Evolutionary conservation across 371 early-diverging fungal species (phyloP), one percentile per base, ranked within the genome.

Genomic region (Coemansia sp.): DNA sequence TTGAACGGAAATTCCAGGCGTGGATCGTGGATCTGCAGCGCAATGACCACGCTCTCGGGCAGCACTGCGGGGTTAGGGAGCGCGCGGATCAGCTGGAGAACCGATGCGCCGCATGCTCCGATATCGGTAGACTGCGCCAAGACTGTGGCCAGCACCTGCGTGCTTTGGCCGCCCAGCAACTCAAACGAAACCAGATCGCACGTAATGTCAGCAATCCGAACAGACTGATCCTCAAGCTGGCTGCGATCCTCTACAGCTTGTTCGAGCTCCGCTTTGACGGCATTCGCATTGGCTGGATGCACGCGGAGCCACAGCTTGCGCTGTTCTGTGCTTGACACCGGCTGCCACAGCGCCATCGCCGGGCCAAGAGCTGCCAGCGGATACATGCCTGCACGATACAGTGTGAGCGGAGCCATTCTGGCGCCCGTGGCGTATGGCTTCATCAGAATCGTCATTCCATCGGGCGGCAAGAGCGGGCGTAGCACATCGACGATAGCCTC

Each of bases 391-490:
- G 48, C 60, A 32, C 64, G 55, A 32, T 65, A 53, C 43, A 62
- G 47, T 4, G 72, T 62, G 37, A 72, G 66, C 34, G 56, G 57
- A 14, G 42, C 69, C 43, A 50, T 49, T 37, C 51, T 55, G 34
- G 50, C 43, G 6, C 55, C 70, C 43, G 10, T 11, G 18, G 49
- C 31, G 47, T 77, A 91, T 84, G 89, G 72, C 29, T 79, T 81
- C 43, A 87, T 85, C 0, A 80, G 84, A 24, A 93, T 67, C 0
- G 86, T 76, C 12, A 88, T 83, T 29, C 79, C 66, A 7, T 81
- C 74, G 2, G 90, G 86, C 64, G 94, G 92, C 1, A 83, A 80
- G 6, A 94, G 66, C 1, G 74, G 55, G 1, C 67, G 72, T 56
- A 94, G 52, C 4, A 88, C 58, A 0, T 32, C 49, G 4, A 67